Evolutionary conservation across 371 early-diverging fungal species (phyloP), one percentile per base, ranked within the genome.

Genomic region (Modicella reniformis): DNA sequence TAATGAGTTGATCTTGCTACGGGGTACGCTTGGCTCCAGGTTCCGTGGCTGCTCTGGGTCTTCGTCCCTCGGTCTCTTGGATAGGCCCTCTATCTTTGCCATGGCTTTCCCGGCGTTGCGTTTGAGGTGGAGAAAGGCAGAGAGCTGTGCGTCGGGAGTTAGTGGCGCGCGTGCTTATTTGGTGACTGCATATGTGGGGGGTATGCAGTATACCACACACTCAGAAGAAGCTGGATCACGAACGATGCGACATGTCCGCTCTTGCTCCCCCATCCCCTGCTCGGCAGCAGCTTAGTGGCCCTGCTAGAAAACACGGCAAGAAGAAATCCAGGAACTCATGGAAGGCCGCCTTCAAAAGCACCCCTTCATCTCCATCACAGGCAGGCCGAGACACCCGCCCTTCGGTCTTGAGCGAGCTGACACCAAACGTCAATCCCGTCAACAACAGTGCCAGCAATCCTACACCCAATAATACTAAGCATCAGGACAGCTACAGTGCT

Each of bases 311-410:
- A 52, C 79, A 79, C 54, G 59, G 59, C 25, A 79, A 79, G 64
- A 79, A 79, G 44, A 79, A 79, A 33, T 70, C 73, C 12, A 69
- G 73, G 60, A 68, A 72, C 40, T 77, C 79, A 2, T 79, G 79
- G 79, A 79, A 79, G 32, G 67, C 79, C 5, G 70, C 70, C 41
- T 79, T 63, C 59, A 79, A 70, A 15, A 70, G 67, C 48, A 79
- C 73, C 0, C 79, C 79, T 6, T 79, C 79, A 33, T 79, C 79
- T 1, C 79, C 79, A 9, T 62, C 62, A 0, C 79, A 70, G 25
- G 33, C 64, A 7, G 21, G 56, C 21, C 19, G 67, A 13, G 77
- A 75, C 23, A 47, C 51, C 32, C 76, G 61, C 33, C 25, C 60
- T 3, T 54, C 76, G 2, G 32, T 29, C 21, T 28, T 75, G 51